phyloP scores from a whole-genome alignment of 306 rosid genomes.

The Sphenostylis stenocarpa region DNA sequence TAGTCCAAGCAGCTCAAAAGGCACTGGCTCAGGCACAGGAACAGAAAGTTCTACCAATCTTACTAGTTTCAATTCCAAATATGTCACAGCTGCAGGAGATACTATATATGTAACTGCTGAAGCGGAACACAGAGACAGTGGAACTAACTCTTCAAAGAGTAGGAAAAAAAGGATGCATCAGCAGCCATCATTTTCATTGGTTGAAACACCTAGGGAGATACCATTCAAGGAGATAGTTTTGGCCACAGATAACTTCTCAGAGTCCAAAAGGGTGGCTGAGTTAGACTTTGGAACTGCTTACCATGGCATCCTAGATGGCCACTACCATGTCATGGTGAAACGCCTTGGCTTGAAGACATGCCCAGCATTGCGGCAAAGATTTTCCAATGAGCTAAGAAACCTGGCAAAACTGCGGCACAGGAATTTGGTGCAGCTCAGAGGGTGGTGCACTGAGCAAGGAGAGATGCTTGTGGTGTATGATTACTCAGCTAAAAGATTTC shows the following conservation, averaged over 20 bases:
- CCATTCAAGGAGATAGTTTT: slow-evolving; percentile 65
- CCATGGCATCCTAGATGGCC: slow-evolving; percentile 65
- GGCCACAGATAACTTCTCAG: slow-evolving; percentile 71
- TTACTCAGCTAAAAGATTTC: slow-evolving; percentile 62
- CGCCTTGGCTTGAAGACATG: slow-evolving; percentile 91
- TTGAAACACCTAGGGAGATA: slow-evolving; percentile 73
- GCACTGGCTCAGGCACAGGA: slow-evolving; percentile 14
- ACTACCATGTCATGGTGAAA: slow-evolving; percentile 67
- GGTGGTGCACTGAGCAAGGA: slow-evolving; percentile 94
- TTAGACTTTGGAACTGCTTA: slow-evolving; percentile 88
- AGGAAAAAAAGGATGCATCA: slow-evolving; percentile 1
- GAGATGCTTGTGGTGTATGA: slow-evolving; percentile 92
- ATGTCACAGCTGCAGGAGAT: slow-evolving; percentile 61
- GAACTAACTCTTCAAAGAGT: slow-evolving; percentile 29
- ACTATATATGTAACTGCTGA: slow-evolving; percentile 70
- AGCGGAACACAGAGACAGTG: slow-evolving; percentile 51
- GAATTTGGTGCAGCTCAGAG: slow-evolving; percentile 79
- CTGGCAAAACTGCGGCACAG: slow-evolving; percentile 75
- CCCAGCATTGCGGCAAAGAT: slow-evolving; percentile 71
- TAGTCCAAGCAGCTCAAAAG: slow-evolving; percentile 44
- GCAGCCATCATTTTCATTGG: slow-evolving; percentile 41
- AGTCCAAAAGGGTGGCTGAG: slow-evolving; percentile 74
- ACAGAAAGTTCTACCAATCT: slow-evolving; percentile 37
- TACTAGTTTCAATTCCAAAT: slow-evolving; percentile 39
- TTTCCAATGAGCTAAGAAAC: slow-evolving; percentile 67